Evolutionary conservation across 2,329 filamentous ascomycete genomes (phyloP), one percentile per base, ranked within the genome.

Genomic region (Ciborinia camelliae): DNA sequence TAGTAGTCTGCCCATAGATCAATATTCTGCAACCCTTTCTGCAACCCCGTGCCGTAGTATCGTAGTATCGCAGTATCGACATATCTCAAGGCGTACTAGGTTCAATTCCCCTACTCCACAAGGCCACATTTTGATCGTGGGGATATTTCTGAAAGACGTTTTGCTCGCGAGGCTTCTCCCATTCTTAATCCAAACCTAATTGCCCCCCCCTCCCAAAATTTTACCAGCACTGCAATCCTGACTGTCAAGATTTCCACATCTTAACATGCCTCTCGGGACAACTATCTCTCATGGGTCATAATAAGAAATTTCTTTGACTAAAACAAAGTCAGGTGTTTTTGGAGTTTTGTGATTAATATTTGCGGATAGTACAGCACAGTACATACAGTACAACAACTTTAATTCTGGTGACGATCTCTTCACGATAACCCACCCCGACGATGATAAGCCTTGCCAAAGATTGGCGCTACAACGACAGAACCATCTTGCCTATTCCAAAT

Each of bases 371-470:
- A 32, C 32, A 41, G 28, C 23, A 15, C 14, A n/a, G 15, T 53
- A n/a, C n/a, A n/a, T n/a, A n/a, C 51, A 53, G 32, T 53, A 53
- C n/a, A n/a, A n/a, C 54, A 57, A 39, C 41, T 58, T 23, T 30
- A 48, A 37, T 58, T 58, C 61, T 57, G n/a, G 43, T 58, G 52
- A 50, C 43, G 61, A 58, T 58, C 28, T 39, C 18, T 58, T 23
- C 41, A 47, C 28, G 61, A 63, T 51, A 64, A 35, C 54, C 63
- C 53, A 63, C 57, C 41, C 57, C 62, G 65, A 70, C 45, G 67
- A 73, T 71, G 72, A 68, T 72, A 70, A 68, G 66, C 59, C 55
- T 66, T 55, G 60, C 64, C 53, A 67, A 51, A 58, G 62, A 64
- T 59, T 68, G 30, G 62, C 53, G 62, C 65, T 52, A 66, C 50